Conservation (phyloP, 1,284 basidiomycete species). For the Ustilago lituana region DNA sequence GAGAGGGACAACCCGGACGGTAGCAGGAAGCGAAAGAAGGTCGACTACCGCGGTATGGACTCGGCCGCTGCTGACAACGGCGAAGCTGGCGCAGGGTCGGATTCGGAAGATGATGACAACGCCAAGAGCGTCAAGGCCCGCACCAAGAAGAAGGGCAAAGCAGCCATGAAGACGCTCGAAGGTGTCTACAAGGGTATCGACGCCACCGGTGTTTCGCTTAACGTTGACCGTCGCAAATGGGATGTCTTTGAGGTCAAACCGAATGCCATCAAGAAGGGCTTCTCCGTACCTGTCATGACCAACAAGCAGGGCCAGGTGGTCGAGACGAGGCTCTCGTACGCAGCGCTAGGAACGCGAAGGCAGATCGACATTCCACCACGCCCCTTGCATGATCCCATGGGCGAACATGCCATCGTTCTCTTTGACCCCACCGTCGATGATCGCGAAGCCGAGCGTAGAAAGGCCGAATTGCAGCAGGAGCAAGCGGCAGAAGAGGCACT, state of each 20-base stretch:
- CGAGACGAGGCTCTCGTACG: conserved; percentile 75
- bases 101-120: conserved; percentile 25
- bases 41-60: conserved; percentile 63
- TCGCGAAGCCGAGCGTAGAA: conserved; percentile 55
- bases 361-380: conserved; percentile 84
- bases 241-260: conserved; percentile 56
- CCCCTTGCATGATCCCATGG: conserved; percentile 94
- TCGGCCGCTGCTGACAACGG: conserved; percentile 42
- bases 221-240: conserved; percentile 61
- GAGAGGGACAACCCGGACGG: conserved; percentile 30
- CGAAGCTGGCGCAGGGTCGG: conserved; percentile 40
- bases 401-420: conserved; percentile 94
- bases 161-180: conserved; percentile 51
- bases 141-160: conserved; percentile 41
- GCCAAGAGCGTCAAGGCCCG: conserved; percentile 17
- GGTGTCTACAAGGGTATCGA: conserved; percentile 65
- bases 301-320: conserved; percentile 78
- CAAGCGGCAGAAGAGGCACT: conserved; percentile 39
- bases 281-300: conserved; percentile 89
- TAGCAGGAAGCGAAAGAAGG: conserved; percentile 57
- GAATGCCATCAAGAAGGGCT: conserved; percentile 69
- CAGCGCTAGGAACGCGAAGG: conserved; percentile 86
- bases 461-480: conserved; percentile 41
- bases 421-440: conserved; percentile 95
- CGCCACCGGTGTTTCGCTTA: conserved; percentile 61